These are phyloP conservation scores for Trichosporon sp. DNA, from an alignment of 1,284 basidiomycete species.

Conservation along the genomic window DNA sequence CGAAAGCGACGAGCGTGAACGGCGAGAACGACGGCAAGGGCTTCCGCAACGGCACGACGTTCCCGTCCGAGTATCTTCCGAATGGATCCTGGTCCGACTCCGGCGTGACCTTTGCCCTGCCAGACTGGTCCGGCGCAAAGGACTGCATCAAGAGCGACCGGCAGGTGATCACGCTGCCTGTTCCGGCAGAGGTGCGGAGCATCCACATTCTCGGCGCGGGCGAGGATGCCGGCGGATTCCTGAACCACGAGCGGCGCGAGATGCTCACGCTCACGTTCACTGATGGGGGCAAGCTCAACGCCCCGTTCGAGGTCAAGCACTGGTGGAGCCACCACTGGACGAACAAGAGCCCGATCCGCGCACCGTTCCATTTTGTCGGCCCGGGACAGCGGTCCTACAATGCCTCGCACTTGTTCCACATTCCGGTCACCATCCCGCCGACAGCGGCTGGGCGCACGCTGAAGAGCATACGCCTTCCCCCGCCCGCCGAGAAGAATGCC, in stretches of 20 bases:
- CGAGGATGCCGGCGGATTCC: constrained; percentile 15
- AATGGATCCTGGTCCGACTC: constrained; percentile 5
- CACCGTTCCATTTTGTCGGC: constrained; percentile 11
- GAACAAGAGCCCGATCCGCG: constrained; percentile 15
- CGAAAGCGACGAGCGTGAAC: constrained; percentile 6
- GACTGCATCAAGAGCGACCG: constrained; percentile 9
- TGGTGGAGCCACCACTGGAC: constrained; percentile 21
- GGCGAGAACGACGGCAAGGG: constrained; percentile 9
- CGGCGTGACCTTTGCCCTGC: constrained; percentile 11
- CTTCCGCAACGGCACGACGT: constrained; percentile 12
- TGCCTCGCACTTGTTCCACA: constrained; percentile 18
- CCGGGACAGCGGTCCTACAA: constrained; percentile 8
- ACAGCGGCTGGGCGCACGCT: neutral
- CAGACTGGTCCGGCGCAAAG: neutral
- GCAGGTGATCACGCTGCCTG: constrained; percentile 1
- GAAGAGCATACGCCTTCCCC: constrained; percentile 3
- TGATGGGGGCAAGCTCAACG: neutral
- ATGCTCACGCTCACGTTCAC: constrained; percentile 8
- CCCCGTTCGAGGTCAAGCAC: constrained; percentile 16
- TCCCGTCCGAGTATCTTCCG: constrained; percentile 10
- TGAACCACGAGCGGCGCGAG: constrained; percentile 11
- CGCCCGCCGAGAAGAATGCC: constrained; percentile 5
- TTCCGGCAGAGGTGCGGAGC: neutral
- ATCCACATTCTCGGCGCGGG: constrained; percentile 15
- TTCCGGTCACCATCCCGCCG: constrained; percentile 6